phyloP scores from a whole-genome alignment of 169 alveolate species.

The Blepharisma undulans region DNA sequence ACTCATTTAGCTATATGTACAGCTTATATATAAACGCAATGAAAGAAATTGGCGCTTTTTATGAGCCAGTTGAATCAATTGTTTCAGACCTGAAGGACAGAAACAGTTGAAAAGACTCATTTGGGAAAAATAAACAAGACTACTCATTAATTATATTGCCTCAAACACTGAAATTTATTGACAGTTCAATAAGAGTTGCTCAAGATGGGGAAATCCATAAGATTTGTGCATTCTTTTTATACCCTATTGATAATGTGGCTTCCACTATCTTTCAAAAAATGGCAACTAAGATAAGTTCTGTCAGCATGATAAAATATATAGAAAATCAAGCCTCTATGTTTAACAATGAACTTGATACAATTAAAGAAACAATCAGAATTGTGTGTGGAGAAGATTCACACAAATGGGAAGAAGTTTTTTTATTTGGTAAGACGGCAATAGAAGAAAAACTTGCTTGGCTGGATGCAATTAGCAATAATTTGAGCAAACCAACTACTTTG shows the following conservation, averaged over 20 bases:
- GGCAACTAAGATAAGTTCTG: background rate
- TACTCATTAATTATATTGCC: background rate
- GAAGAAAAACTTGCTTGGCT: background rate
- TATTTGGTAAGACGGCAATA: background rate
- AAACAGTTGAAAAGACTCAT: background rate
- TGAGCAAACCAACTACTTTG: background rate
- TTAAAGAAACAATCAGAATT: background rate
- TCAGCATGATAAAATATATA: background rate
- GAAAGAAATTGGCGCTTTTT: background rate
- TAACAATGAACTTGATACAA: background rate
- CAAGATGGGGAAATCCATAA: background rate
- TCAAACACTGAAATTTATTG: background rate
- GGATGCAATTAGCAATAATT: background rate
- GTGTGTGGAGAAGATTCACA: background rate
- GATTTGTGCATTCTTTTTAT: background rate
- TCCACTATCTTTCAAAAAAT: background rate
- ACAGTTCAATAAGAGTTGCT: background rate
- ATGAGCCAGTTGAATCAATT: background rate
- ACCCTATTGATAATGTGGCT: background rate
- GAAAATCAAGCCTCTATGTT: background rate
- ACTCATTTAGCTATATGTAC: background rate
- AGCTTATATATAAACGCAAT: background rate
- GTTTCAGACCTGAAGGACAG: background rate
- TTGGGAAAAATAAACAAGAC: background rate
- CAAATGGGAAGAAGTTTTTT: background rate